Base-by-base conservation (phyloP, 140 eudicot species). In the Senecio squalidus region DNA sequence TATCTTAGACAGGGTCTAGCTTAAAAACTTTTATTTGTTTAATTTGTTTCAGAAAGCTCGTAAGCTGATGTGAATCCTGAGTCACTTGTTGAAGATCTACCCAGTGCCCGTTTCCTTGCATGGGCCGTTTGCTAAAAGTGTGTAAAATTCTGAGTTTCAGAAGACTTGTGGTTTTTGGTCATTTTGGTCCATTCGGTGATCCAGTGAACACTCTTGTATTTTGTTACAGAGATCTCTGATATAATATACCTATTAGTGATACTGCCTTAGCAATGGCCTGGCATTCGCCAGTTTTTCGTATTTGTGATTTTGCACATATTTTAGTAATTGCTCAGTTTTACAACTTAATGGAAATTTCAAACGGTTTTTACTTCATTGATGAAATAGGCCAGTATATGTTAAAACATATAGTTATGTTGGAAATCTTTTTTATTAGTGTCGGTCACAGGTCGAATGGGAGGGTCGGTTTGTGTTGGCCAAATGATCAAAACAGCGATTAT, bases 51-150 rank as follows among this genome's bases (percentile, higher is more conserved):
- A 72, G 77, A 46, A 54, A 72, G 77, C 26, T 44, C 11, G 50
- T 66, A 62, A 62, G 71, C 64, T 55, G n/a, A 45, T 64, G 77
- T 64, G 77, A 72, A 64, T 63, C 48, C 2, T 9, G 55, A 24
- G 66, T 29, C 59, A 15, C 67, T 71, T 64, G 67, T 47, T 16
- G 53, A 36, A 40, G 70, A 40, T 70, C 54, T 48, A 48, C 55
- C 27, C 48, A 21, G 28, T 41, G 47, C 43, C 43, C 50, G 20
- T 49, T 50, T 23, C 55, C 48, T 24, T 56, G 45, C 43, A 45
- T 69, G 67, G 74, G 40, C 45, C 15, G 9, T 49, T 56, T 55
- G 59, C 59, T 64, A 57, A 22, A 29, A 25, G 67, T 49, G 56
- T 72, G 72, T 64, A 56, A 65, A 64, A 50, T 40, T 60, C 40